Evolutionary conservation across 345 rosid species (phyloP), one percentile per base, ranked within the genome.

Genomic region (Limnanthes douglasii): DNA sequence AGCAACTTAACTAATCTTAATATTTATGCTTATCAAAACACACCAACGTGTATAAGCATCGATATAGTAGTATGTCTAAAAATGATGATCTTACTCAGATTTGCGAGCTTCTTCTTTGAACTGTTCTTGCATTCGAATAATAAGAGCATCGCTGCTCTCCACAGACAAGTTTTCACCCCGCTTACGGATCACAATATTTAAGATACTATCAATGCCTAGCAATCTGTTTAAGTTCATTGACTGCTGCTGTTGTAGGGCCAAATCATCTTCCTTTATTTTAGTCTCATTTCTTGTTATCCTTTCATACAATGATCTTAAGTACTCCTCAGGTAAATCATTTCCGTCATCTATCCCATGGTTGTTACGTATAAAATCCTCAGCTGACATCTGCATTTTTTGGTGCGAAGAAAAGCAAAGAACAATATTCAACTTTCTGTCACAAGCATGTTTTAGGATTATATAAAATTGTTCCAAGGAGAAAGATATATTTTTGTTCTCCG

Each of bases 321-420:
- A 78, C 41, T 85, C 96, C 62, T 81, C 96, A 21, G 96, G 68
- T 38, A 92, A 63, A 68, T 92, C 99, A 56, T 85, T 78, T 45
- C 96, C 96, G 49, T 92, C 99, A 60, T 92, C 96, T 69, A 92
- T 92, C 33, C 96, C 99, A 43, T 86, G 93, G 50, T 92, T 92
- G 62, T 92, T 92, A 64, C 86, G 75, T 40, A 92, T 75, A 50
- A 92, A 92, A 56, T 75, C 99, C 50, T 81, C 99, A 60, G 93
- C 83, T 24, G 94, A 80, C 99, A 92, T 92, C 99, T 92, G 69
- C 66, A 75, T 12, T 41, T 41, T 62, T 62, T 25, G 42, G 17
- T 23, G 15, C 37, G 36, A 25, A 47, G 14, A 17, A 15, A 37
- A 48, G 37, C 15, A 26, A 35, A 32, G 50, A 27, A 37, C 10